phyloP scores from a whole-genome alignment of 352 stramenopile species.

The Pythium dissimile region DNA sequence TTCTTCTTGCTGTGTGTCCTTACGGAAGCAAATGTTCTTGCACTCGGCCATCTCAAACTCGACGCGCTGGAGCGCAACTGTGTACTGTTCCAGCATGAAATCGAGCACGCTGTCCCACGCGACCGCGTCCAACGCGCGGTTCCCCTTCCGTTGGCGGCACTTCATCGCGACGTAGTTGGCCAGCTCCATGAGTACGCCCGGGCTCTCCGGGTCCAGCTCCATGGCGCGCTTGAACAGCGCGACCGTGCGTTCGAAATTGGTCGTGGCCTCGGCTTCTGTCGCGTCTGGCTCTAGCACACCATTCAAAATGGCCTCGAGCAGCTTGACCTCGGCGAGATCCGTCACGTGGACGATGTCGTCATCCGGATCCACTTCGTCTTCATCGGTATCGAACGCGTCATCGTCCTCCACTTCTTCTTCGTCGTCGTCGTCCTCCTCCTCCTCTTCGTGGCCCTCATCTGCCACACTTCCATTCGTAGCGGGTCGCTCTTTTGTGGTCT shows the following conservation, averaged over 20 bases:
- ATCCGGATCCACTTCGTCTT: conserved; percentile 22
- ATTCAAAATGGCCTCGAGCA: conserved; percentile 64
- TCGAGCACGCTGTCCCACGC: conserved; percentile 41
- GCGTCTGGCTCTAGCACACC: conserved; percentile 35
- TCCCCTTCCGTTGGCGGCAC: conserved; percentile 20
- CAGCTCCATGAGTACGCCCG: conserved; percentile 70
- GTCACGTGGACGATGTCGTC: conserved; percentile 24
- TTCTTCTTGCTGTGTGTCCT: conserved; percentile 54
- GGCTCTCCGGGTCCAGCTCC: conserved; percentile 46
- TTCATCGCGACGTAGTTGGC: conserved; percentile 60
- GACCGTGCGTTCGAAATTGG: conserved; percentile 44
- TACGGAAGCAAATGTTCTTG: conserved; percentile 60
- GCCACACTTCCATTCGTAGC: neutral
- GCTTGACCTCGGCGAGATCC: conserved; percentile 36
- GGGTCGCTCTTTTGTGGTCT: conserved; percentile 5
- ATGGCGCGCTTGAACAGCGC: conserved; percentile 55
- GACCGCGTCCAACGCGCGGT: conserved; percentile 13
- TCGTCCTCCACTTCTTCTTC: conserved; percentile 19
- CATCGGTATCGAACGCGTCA: conserved; percentile 12
- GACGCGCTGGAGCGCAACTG: conserved; percentile 28
- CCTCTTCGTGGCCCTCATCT: neutral
- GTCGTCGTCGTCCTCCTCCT: conserved; percentile 10
- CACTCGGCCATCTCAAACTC: conserved; percentile 59
- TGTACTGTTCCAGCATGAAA: conserved; percentile 43
- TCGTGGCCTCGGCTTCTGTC: conserved; percentile 14